Evolutionary conservation across 768 basidiomycete species (phyloP).

Genomic region (Leccinum truebloodii): DNA sequence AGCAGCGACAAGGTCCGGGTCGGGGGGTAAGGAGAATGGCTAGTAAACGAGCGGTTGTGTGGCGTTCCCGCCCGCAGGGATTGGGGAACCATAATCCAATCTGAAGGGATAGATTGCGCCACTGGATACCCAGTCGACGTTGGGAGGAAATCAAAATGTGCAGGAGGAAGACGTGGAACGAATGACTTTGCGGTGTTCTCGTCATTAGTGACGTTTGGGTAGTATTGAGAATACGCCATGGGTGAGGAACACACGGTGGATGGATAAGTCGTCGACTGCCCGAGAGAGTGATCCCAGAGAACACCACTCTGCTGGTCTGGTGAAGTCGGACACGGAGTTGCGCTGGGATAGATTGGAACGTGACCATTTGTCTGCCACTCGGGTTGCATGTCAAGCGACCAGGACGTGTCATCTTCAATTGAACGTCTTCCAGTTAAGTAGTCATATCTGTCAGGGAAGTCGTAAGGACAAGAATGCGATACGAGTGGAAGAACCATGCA

Average conservation of each 20-base stretch:
- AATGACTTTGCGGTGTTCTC: not conserved
- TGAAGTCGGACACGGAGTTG: not conserved
- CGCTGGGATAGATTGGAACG: not conserved
- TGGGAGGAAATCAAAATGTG: not conserved
- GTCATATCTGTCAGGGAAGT: not conserved
- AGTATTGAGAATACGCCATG: too few relatives aligned
- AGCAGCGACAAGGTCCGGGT: conserved; percentile 4
- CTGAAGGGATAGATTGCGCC: too few relatives aligned
- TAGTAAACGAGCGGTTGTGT: not conserved
- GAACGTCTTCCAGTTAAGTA: not conserved
- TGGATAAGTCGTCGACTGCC: not conserved
- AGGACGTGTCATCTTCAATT: not conserved
- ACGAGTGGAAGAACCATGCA: not conserved
- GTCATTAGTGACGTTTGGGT: not conserved
- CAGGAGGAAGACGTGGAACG: not conserved
- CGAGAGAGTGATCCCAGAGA: not conserved
- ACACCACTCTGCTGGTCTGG: not conserved
- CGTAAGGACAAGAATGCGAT: too few relatives aligned
- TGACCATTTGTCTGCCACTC: not conserved
- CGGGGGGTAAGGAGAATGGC: not conserved
- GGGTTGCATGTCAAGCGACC: not conserved
- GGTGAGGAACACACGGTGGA: not conserved
- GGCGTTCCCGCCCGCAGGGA: fast-evolving
- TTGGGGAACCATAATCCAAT: too few relatives aligned
- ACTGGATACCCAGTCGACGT: too few relatives aligned